Conservation (phyloP, 495 filamentous ascomycete species). For the Chaetomium tenue region DNA sequence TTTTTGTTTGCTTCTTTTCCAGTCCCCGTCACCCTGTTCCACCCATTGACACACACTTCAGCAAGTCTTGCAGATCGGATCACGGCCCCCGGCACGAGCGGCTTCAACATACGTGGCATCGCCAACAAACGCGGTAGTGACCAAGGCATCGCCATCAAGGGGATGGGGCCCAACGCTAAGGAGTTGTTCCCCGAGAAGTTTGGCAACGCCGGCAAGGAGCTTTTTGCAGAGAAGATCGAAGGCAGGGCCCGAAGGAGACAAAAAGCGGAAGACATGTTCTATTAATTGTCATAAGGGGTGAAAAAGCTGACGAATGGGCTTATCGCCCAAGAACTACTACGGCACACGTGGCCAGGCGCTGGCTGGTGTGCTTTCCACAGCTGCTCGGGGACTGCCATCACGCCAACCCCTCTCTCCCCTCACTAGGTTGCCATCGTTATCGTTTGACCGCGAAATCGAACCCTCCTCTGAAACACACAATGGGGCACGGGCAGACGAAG, state of each 20-base stretch:
- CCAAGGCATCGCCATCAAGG: slow-evolving; percentile 66
- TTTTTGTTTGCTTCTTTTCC: no score
- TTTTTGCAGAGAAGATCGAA: slow-evolving; percentile 57
- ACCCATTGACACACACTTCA: slow-evolving; percentile 29
- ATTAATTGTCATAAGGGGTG: slow-evolving; percentile 33
- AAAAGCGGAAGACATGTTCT: slow-evolving; percentile 56
- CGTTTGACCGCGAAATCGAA: no score
- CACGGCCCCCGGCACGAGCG: slow-evolving; percentile 33
- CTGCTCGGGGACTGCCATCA: neutral
- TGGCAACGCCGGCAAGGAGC: slow-evolving; percentile 68
- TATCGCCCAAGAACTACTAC: neutral
- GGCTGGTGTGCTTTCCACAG: neutral
- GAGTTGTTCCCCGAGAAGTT: slow-evolving; percentile 72
- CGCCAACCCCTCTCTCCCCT: neutral
- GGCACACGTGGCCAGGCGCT: neutral
- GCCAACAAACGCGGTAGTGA: slow-evolving; percentile 49
- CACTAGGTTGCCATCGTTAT: neutral
- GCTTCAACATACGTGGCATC: slow-evolving; percentile 63
- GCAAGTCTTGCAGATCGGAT: slow-evolving; percentile 45
- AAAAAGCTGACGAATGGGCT: neutral
- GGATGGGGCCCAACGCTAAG: slow-evolving; percentile 54
- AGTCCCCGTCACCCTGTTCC: neutral
- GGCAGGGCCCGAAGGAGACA: slow-evolving; percentile 48
- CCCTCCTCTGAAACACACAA: neutral
- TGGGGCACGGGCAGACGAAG: neutral